phyloP scores from a whole-genome alignment of 2,329 filamentous ascomycete genomes.

The Trichoderma sp. region DNA sequence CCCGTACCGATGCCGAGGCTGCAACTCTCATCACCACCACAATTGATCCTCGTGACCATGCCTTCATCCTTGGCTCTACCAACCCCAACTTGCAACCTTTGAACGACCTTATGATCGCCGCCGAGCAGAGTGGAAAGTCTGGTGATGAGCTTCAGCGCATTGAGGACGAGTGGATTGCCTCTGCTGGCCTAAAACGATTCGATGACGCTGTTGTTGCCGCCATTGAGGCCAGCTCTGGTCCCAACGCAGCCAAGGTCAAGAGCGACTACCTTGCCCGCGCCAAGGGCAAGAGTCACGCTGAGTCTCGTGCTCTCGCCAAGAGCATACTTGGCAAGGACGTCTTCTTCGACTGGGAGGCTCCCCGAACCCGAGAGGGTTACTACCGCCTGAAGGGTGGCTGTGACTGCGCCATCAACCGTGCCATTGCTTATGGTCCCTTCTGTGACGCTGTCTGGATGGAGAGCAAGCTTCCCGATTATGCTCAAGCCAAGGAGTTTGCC shows the following conservation, averaged over 20 bases:
- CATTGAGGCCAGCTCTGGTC: slow-evolving; percentile 66
- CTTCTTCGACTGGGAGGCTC: slow-evolving; percentile 93
- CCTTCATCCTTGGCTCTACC: slow-evolving; percentile 86
- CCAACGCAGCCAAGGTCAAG: slow-evolving; percentile 68
- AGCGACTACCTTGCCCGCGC: slow-evolving; percentile 63
- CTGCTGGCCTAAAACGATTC: slow-evolving; percentile 84
- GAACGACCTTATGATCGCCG: slow-evolving; percentile 85
- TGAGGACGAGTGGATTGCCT: slow-evolving; percentile 80
- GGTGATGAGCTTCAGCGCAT: slow-evolving; percentile 83
- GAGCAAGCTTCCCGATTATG: slow-evolving; percentile 89
- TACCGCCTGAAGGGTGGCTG: slow-evolving; percentile 91
- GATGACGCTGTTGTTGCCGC: slow-evolving; percentile 82
- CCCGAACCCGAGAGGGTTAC: slow-evolving; percentile 90
- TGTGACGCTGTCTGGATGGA: slow-evolving; percentile 99
- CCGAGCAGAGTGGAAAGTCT: slow-evolving; percentile 76
- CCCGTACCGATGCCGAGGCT: slow-evolving; percentile 94
- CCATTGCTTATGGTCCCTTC: slow-evolving; percentile 88
- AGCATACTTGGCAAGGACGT: slow-evolving; percentile 75
- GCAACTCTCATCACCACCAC: slow-evolving; percentile 95
- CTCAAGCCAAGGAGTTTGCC: slow-evolving; percentile 90
- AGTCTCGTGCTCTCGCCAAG: slow-evolving; percentile 77
- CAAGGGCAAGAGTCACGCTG: slow-evolving; percentile 82
- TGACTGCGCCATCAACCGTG: slow-evolving; percentile 86
- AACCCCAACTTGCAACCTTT: slow-evolving; percentile 82
- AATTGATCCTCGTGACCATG: slow-evolving; percentile 92